Evolutionary conservation across 768 basidiomycete species (phyloP).

Genomic region (Dioszegia crocea): DNA sequence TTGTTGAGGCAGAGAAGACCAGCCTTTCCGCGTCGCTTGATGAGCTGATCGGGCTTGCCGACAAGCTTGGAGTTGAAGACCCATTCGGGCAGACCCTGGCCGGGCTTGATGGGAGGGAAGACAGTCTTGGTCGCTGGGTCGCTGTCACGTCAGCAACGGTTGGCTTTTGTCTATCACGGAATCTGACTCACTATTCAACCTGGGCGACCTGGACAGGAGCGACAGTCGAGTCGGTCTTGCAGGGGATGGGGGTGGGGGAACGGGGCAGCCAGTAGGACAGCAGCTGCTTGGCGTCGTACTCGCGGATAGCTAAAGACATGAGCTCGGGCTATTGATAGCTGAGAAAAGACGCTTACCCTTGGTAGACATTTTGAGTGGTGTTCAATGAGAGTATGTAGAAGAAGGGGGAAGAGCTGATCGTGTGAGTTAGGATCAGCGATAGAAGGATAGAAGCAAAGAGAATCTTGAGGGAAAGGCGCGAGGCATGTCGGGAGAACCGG

Average conservation of each 20-base stretch:
- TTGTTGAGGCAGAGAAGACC: conserved; percentile 93
- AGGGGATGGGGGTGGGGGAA: conserved; percentile 63
- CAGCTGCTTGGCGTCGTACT: conserved; percentile 98
- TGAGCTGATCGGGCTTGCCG: conserved; percentile 68
- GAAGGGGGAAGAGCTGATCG: background rate
- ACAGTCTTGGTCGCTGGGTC: conserved; percentile 49
- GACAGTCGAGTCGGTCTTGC: conserved; percentile 56
- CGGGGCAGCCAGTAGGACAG: conserved; percentile 95
- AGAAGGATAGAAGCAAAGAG: background rate
- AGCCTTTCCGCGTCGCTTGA: conserved; percentile 98
- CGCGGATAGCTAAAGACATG: conserved; percentile 66
- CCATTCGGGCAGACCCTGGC: conserved; percentile 51
- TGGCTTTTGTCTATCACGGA: too few species aligned
- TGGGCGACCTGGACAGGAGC: conserved; percentile 67
- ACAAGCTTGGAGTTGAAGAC: conserved; percentile 52
- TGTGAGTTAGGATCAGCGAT: background rate
- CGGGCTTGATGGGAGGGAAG: conserved; percentile 49
- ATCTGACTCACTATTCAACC: conserved; percentile 48
- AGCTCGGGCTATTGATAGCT: background rate
- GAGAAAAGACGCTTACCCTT: conserved; percentile 39
- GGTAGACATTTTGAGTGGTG: conserved; percentile 43
- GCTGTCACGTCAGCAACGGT: conserved; percentile 24
- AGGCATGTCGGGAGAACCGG: background rate
- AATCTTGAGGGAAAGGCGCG: background rate
- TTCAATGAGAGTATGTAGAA: conserved; percentile 5